Conservation (phyloP, 192 early-diverging fungal genomes). For the Podila epigama region DNA sequence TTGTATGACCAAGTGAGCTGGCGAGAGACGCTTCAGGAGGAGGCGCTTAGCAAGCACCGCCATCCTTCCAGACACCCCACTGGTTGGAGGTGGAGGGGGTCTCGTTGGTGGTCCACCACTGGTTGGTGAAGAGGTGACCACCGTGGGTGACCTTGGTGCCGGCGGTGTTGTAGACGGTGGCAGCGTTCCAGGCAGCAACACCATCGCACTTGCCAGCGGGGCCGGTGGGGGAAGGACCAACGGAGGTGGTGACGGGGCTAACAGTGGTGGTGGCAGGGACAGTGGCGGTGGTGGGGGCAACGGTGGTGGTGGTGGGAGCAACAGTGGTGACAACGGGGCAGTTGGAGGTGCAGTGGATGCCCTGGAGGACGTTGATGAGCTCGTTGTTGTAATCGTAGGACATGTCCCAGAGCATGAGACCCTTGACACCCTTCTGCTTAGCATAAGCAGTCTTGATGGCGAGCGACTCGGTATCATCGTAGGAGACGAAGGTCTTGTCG, state of each 20-base stretch:
- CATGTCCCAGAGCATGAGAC: constrained; percentile 72
- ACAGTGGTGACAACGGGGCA: constrained; percentile 28
- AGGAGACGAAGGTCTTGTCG: constrained; percentile 74
- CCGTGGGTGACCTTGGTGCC: constrained; percentile 41
- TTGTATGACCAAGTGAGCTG: neutral
- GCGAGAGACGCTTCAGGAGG: neutral
- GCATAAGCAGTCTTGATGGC: constrained; percentile 68
- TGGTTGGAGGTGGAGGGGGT: constrained; percentile 7
- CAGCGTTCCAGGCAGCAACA: constrained; percentile 35
- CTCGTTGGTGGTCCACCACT: constrained; percentile 48
- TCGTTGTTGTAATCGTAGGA: constrained; percentile 46
- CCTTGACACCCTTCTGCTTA: constrained; percentile 57
- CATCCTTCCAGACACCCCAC: constrained; percentile 46
- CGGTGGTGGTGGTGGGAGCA: neutral
- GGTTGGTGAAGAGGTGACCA: constrained; percentile 36
- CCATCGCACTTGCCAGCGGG: constrained; percentile 17
- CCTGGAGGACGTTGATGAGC: constrained; percentile 48
- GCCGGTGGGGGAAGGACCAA: constrained; percentile 3
- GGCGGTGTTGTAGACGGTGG: constrained; percentile 15
- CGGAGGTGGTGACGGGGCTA: neutral
- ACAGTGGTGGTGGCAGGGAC: neutral
- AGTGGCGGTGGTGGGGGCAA: neutral
- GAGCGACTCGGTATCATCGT: constrained; percentile 78
- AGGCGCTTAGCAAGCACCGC: constrained; percentile 32
- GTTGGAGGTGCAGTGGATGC: constrained; percentile 39